phyloP scores from a whole-genome alignment of 495 filamentous ascomycete species.

The Lineolata rhizophorae region DNA sequence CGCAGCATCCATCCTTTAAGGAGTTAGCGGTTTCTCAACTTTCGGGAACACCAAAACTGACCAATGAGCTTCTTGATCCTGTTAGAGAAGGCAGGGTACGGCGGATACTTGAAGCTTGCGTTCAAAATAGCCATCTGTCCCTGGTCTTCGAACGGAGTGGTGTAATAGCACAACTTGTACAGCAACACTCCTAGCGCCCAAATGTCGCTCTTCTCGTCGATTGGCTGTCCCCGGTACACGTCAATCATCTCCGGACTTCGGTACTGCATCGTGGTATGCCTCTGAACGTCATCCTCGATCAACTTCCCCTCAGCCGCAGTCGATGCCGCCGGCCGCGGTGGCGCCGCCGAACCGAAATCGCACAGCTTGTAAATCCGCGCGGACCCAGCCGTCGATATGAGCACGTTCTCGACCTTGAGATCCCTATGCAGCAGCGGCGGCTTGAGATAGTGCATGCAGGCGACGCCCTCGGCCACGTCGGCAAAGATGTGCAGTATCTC shows the following conservation, averaged over 20 bases:
- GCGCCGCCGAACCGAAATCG: slow-evolving; percentile 87
- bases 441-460: slow-evolving; percentile 97
- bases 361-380: slow-evolving; percentile 72
- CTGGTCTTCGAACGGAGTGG: slow-evolving; percentile 93
- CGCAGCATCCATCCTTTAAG: slow-evolving; percentile 64
- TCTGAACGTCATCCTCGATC: slow-evolving; percentile 92
- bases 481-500: slow-evolving; percentile 94
- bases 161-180: slow-evolving; percentile 99
- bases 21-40: not conserved
- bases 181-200: slow-evolving; percentile 91
- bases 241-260: slow-evolving; percentile 97
- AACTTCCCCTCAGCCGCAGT: slow-evolving; percentile 68
- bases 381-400: slow-evolving; percentile 48
- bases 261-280: slow-evolving; percentile 92
- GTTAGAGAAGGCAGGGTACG: slow-evolving; percentile 74
- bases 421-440: slow-evolving; percentile 85
- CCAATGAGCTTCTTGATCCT: slow-evolving; percentile 78
- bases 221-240: slow-evolving; percentile 86
- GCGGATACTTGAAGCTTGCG: slow-evolving; percentile 81
- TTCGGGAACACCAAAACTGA: slow-evolving; percentile 23
- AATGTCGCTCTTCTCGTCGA: slow-evolving; percentile 97
- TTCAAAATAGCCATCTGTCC: slow-evolving; percentile 97
- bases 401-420: slow-evolving; percentile 93
- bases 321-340: slow-evolving; percentile 63
- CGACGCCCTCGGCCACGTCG: slow-evolving; percentile 87